Conservation (phyloP, 805 yeast genomes). For the Candida ipomoeae region DNA sequence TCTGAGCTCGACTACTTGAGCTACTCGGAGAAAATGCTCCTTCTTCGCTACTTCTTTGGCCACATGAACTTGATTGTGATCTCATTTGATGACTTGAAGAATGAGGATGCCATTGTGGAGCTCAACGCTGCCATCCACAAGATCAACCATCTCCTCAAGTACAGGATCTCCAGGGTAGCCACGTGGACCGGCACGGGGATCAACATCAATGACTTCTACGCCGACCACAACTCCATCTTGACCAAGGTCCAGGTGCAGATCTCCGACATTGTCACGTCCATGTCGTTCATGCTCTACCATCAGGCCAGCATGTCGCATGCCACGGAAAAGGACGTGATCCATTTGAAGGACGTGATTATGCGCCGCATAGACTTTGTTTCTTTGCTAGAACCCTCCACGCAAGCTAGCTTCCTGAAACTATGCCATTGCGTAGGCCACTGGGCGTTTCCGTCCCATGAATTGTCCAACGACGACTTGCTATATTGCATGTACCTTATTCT, state of each 20-base stretch:
- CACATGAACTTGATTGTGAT: constrained; percentile 35
- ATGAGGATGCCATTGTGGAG: constrained; percentile 10
- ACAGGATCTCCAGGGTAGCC: constrained; percentile 37
- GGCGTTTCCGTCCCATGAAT: constrained; percentile 68
- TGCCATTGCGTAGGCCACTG: constrained; percentile 51
- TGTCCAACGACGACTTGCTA: constrained; percentile 60
- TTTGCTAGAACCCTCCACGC: constrained; percentile 24
- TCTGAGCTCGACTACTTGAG: constrained; percentile 23
- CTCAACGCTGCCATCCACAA: constrained; percentile 20
- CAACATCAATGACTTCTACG: constrained; percentile 19
- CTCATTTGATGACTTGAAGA: constrained; percentile 6
- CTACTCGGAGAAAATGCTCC: constrained; percentile 26
- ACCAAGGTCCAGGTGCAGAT: constrained; percentile 12
- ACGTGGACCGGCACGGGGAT: constrained; percentile 39
- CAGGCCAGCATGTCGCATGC: constrained; percentile 23
- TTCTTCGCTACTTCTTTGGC: constrained; percentile 34
- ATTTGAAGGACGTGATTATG: constrained; percentile 24
- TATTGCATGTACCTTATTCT: constrained; percentile 57
- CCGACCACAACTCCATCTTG: neutral
- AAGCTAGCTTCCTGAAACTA: constrained; percentile 23
- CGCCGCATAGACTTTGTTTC: constrained; percentile 28
- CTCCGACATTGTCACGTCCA: constrained; percentile 30
- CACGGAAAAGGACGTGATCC: constrained; percentile 21
- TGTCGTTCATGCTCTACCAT: constrained; percentile 28
- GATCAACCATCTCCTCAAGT: constrained; percentile 23